These are phyloP conservation scores for Clarireedia monteithiana DNA, from an alignment of 2,329 filamentous ascomycete species.

Conservation along the genomic window DNA sequence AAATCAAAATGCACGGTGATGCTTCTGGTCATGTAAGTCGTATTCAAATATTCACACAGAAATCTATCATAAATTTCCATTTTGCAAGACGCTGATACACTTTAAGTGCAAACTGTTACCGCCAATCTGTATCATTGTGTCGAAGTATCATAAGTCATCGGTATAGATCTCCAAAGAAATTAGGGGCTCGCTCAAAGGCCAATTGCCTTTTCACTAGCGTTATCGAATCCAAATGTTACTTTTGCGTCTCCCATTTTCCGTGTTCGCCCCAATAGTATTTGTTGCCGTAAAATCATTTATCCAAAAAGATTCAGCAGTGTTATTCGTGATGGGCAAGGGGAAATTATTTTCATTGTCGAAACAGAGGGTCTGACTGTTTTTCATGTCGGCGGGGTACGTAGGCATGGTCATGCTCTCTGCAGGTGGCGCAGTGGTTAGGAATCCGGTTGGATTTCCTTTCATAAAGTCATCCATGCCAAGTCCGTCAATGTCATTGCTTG, in stretches of 20 bases:
- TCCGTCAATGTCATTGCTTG: conserved; percentile 39
- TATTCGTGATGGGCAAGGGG: conserved; percentile 37
- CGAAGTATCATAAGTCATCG: conserved; percentile 16
- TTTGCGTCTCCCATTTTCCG: conserved; percentile 16
- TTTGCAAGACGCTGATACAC: conserved; percentile 1
- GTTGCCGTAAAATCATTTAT: conserved; percentile 31
- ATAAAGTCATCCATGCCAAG: conserved; percentile 51
- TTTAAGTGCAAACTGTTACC: conserved; percentile 5
- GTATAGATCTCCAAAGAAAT: conserved; percentile 19
- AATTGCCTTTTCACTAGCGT: conserved; percentile 29
- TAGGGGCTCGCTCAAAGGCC: conserved; percentile 25
- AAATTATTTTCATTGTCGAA: conserved; percentile 30
- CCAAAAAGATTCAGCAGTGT: conserved; percentile 39
- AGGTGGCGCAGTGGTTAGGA: conserved; percentile 1
- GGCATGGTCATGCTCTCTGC: conserved; percentile 19
- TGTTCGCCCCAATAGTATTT: conserved; percentile 14
- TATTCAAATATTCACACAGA: background rate
- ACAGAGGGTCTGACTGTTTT: conserved; percentile 35
- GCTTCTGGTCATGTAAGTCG: background rate
- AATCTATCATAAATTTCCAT: conserved; percentile 1
- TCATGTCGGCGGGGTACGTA: conserved; percentile 28
- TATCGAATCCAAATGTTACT: conserved; percentile 30
- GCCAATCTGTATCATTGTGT: conserved; percentile 8
- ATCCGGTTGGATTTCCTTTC: conserved; percentile 28
- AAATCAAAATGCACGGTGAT: background rate